Conservation (phyloP, 2,329 filamentous ascomycete genomes). For the Purpureocillium lavendulum region DNA sequence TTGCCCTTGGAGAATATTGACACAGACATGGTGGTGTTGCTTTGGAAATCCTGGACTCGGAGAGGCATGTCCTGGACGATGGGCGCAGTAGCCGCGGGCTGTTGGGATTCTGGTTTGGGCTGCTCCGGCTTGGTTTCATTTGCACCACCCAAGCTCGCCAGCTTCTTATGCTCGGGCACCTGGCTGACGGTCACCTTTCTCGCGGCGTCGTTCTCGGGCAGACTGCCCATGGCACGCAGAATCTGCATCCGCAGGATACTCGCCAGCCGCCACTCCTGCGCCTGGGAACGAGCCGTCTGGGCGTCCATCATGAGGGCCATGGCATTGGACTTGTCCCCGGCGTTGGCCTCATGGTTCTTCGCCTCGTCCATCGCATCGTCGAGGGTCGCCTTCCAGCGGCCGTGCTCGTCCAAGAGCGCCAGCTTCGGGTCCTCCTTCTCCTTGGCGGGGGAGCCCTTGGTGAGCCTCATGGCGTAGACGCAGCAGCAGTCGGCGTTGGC, state of each 20-base stretch:
- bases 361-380: conserved; percentile 19
- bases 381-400: conserved; percentile 36
- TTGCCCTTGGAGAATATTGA: conserved; percentile 35
- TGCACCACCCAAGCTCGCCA: conserved; percentile 2
- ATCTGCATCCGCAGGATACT: conserved; percentile 38
- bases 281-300: conserved; percentile 3
- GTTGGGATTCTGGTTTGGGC: background rate
- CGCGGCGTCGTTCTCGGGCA: conserved; percentile 34
- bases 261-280: conserved; percentile 28
- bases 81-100: conserved; percentile 9
- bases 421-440: conserved; percentile 22
- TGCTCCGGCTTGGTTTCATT: background rate
- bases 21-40: conserved; percentile 21
- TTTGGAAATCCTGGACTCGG: conserved; percentile 28
- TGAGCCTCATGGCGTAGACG: conserved; percentile 40
- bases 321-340: conserved; percentile 4
- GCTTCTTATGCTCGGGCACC: conserved; percentile 21
- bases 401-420: conserved; percentile 30
- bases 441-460: conserved; percentile 19
- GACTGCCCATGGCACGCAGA: conserved; percentile 33
- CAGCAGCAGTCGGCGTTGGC: conserved; percentile 71
- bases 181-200: conserved; percentile 33
- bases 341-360: conserved; percentile 21
- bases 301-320: background rate
- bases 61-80: conserved; percentile 13